These are phyloP conservation scores for Aquilaria malaccensis DNA, from an alignment of 345 rosid genomes.

Conservation along the genomic window DNA sequence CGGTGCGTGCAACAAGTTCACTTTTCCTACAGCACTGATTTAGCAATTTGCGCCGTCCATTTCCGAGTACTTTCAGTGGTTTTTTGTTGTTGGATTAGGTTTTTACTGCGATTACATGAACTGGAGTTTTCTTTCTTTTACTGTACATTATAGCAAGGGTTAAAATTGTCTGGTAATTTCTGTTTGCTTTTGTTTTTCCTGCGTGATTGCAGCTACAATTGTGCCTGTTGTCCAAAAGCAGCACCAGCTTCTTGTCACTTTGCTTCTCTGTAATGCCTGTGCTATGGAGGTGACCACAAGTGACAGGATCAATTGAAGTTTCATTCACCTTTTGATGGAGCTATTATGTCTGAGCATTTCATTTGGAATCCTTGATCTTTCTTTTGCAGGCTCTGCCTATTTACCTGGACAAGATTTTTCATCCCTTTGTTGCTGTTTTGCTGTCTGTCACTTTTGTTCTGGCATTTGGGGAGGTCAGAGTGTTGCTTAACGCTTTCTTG, in stretches of 20 bases:
- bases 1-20: conserved; percentile 13
- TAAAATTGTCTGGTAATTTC: too few relatives aligned
- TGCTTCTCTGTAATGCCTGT: conserved; percentile 76
- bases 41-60: not conserved
- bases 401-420: conserved; percentile 67
- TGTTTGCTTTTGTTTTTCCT: conserved; percentile 4
- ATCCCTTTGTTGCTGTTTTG: conserved; percentile 73
- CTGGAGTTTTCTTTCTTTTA: not conserved
- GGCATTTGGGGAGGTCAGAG: conserved; percentile 67
- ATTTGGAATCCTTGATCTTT: conserved; percentile 2
- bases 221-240: conserved; percentile 78
- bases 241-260: conserved; percentile 76
- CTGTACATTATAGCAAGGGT: too few relatives aligned
- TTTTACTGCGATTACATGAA: not conserved
- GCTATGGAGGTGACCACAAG: conserved; percentile 59
- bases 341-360: not conserved
- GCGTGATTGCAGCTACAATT: conserved; percentile 42
- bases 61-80: not conserved
- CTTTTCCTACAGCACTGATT: not conserved
- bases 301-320: not conserved
- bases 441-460: conserved; percentile 82
- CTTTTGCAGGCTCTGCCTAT: conserved; percentile 69
- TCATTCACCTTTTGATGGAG: not conserved
- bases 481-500: conserved; percentile 3
- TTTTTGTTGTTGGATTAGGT: not conserved